Evolutionary conservation across 805 yeast species (phyloP), one percentile per base, ranked within the genome.

Genomic region (Grigorovia transvaalensis): DNA sequence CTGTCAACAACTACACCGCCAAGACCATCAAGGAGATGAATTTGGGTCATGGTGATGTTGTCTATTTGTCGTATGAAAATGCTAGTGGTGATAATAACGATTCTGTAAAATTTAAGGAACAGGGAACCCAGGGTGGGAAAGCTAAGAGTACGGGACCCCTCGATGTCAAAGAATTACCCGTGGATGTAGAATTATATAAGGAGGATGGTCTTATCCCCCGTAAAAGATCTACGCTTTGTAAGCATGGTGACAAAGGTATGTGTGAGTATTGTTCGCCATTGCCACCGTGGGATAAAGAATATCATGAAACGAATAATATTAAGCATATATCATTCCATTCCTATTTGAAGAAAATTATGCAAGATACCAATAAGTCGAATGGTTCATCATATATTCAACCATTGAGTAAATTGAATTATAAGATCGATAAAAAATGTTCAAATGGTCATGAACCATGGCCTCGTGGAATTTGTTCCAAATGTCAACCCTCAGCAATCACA

Each of bases 401-500:
- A 2, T 69, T 89, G 52, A 77, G 82, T 19, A 85, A 82, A 60
- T 85, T 91, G 1, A 72, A 80, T 60, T 93, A 76, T 64, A 69
- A 72, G 50, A 87, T 91, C 33, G 71, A 81, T 56, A 60, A 62
- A 45, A 69, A 75, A 13, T 91, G 98, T 65, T 76, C 74, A 0
- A 75, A 80, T 44, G 96, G 96, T 0, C 99, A 91, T 67, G 80
- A 83, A 42, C 91, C 96, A 8, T 93, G 96, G 88, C 98, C 99
- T 1, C 76, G 73, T 50, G 96, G 97, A 0, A 89, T 93, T 58
- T 91, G 99, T 63, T 86, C 96, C 15, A 88, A 89, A 67, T 91
- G 99, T 69, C 98, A 91, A 68, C 98, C 99, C 0, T 82, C 96
- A 1, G 93, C 96, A 0, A 88, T 93, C 54, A 90, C 98, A 0